Base-by-base conservation (phyloP, 2,329 filamentous ascomycete genomes). In the Colletotrichum truncatum region DNA sequence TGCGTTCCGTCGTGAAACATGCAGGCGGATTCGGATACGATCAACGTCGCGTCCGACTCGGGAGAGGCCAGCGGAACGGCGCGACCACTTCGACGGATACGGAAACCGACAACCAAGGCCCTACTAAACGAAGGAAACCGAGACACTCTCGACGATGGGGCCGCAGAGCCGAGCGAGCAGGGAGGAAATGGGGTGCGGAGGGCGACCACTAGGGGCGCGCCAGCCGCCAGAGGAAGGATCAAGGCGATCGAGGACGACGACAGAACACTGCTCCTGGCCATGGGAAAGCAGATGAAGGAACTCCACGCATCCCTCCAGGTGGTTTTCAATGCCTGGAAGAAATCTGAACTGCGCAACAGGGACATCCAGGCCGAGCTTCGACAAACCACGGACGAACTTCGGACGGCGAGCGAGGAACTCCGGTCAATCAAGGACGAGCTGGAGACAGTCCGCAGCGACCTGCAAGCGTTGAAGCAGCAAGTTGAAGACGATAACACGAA, bases 211-310 rank as follows among this genome's bases (percentile, higher is more conserved):
- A 39, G 3, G 0, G 8, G 10, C 32, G 53, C 39, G 7, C 26
- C 38, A 34, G 46, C 6, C 1, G 39, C 38, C 18, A 46, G 36
- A 18, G 53, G 46, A 56, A 26, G 52, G 39, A 28, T 4, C 5
- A 56, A 56, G 6, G 39, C 28, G 4, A 30, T 53, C 11, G 23
- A 53, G 23, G 8, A 53, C 6, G 23, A 53, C 34, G 14, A 53
- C 1, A 41, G 30, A 41, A 3, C 6, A 8, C 34, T 53, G 49
- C 34, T 53, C 49, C 34, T 30, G 14, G 30, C 34, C 21, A 53
- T 53, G n/a, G 49, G 34, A 21, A 53, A 53, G 49, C 49, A 53
- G 49, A 39, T 18, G 4, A 41, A 52, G 25, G 48, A 52, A 30
- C 48, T 52, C 9, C 30, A 25, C 11, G 6, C 11, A 38, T 28